Conservation (phyloP, 257 asterid species). For the Handroanthus guayacan region DNA sequence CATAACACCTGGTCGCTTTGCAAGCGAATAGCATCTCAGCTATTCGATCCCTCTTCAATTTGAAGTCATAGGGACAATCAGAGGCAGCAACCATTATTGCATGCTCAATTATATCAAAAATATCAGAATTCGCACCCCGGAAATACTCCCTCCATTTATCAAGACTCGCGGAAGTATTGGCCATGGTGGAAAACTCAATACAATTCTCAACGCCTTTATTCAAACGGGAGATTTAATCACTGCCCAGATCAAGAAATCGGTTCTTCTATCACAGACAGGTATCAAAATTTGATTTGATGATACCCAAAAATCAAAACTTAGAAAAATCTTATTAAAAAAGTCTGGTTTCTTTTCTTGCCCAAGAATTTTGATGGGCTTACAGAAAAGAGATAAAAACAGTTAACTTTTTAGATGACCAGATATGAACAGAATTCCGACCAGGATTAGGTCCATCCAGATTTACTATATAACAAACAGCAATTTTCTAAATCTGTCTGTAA, state of each 20-base stretch:
- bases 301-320: conserved; percentile 21
- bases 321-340: conserved; percentile 23
- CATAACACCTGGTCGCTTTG: conserved; percentile 69
- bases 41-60: conserved; percentile 78
- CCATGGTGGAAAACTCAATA: conserved; percentile 55
- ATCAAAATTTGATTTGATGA: conserved; percentile 42
- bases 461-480: neutral
- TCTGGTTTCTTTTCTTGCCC: conserved; percentile 30
- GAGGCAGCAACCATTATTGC: conserved; percentile 82
- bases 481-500: conserved; percentile 7
- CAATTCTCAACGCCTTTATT: conserved; percentile 32
- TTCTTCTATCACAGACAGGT: conserved; percentile 13
- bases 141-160: conserved; percentile 92
- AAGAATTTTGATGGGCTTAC: conserved; percentile 31
- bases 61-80: conserved; percentile 86
- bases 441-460: conserved; percentile 29
- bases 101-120: conserved; percentile 69
- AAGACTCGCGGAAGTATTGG: conserved; percentile 53
- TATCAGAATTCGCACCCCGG: conserved; percentile 72
- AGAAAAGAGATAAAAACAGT: conserved; percentile 32
- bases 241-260: conserved; percentile 49
- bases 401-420: conserved; percentile 43
- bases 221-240: conserved; percentile 41
- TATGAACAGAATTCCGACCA: conserved; percentile 34
- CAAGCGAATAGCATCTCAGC: conserved; percentile 87